Conservation (phyloP, 1,284 basidiomycete genomes). For the Ganoderma sp. region DNA sequence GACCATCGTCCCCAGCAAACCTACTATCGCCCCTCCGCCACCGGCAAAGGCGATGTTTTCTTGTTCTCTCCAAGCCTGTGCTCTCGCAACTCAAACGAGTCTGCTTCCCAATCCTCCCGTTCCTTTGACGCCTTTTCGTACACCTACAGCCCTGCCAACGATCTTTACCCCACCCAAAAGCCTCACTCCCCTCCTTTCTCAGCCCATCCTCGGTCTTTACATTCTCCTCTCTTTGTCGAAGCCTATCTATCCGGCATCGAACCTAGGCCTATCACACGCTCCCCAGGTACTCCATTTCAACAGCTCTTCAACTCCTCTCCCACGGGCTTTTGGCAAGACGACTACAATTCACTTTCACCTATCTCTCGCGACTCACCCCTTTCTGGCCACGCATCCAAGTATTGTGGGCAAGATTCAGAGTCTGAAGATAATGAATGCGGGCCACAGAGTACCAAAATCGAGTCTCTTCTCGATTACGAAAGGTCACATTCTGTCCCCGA, state of each 20-base stretch:
- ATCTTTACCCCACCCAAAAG: background rate
- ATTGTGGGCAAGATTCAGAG: slow-evolving; percentile 4
- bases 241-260: slow-evolving; percentile 15
- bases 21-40: slow-evolving; percentile 20
- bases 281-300: slow-evolving; percentile 34
- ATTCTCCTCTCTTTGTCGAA: slow-evolving; percentile 24
- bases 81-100: slow-evolving; percentile 26
- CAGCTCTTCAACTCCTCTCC: slow-evolving; percentile 35
- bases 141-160: slow-evolving; percentile 26
- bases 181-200: slow-evolving; percentile 15
- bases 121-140: slow-evolving; percentile 31
- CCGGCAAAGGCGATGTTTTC: slow-evolving; percentile 24
- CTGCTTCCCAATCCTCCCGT: slow-evolving; percentile 21
- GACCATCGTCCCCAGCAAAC: slow-evolving; percentile 12
- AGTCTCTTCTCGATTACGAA: slow-evolving; percentile 31
- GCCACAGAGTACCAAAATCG: slow-evolving; percentile 21
- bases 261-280: slow-evolving; percentile 23
- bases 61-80: slow-evolving; percentile 29
- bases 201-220: slow-evolving; percentile 10
- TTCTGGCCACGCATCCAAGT: background rate
- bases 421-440: slow-evolving; percentile 12
- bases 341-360: slow-evolving; percentile 33
- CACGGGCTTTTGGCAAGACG: slow-evolving; percentile 31
- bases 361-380: slow-evolving; percentile 24
- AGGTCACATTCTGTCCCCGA: slow-evolving; percentile 23